phyloP scores from a whole-genome alignment of 768 basidiomycete genomes.

The Hypsizygus marmoreus region DNA sequence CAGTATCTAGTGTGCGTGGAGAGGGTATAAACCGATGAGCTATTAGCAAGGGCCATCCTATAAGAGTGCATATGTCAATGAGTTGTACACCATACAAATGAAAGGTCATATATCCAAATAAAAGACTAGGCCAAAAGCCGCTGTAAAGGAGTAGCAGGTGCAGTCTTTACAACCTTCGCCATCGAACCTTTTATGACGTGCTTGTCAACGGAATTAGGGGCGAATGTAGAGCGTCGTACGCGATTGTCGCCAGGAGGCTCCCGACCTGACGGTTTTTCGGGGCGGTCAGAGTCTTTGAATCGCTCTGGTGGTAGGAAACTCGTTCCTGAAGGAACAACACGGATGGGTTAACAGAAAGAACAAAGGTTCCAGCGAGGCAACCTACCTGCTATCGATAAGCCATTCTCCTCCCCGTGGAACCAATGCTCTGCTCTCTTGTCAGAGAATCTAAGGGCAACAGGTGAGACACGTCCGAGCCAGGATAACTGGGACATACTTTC shows the following conservation, averaged over 20 bases:
- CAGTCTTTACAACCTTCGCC: conserved; percentile 47
- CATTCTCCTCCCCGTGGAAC: conserved; percentile 60
- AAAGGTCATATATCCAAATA: too few relatives aligned
- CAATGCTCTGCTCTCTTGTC: conserved; percentile 61
- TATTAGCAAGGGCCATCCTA: too few relatives aligned
- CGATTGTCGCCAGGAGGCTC: conserved; percentile 38
- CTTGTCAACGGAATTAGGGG: conserved; percentile 45
- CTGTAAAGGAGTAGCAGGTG: conserved; percentile 26
- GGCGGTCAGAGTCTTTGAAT: conserved; percentile 32
- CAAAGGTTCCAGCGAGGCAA: too few relatives aligned
- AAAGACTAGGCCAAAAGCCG: conserved; percentile 27
- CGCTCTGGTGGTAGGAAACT: conserved; percentile 17
- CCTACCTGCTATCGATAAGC: conserved; percentile 57
- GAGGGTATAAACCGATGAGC: too few relatives aligned
- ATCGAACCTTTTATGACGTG: conserved; percentile 55
- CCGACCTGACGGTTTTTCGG: conserved; percentile 23
- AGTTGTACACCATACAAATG: too few relatives aligned
- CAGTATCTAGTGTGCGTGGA: too few relatives aligned
- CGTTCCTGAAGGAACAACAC: conserved; percentile 8
- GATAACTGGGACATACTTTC: conserved; percentile 48
- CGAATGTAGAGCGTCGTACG: conserved; percentile 39
- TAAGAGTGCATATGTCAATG: too few relatives aligned
- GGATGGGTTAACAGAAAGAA: neutral
- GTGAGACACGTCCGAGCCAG: conserved; percentile 3
- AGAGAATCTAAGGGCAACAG: conserved; percentile 48